Conservation (phyloP, 768 basidiomycete species). For the Leccinum sublutescens region DNA sequence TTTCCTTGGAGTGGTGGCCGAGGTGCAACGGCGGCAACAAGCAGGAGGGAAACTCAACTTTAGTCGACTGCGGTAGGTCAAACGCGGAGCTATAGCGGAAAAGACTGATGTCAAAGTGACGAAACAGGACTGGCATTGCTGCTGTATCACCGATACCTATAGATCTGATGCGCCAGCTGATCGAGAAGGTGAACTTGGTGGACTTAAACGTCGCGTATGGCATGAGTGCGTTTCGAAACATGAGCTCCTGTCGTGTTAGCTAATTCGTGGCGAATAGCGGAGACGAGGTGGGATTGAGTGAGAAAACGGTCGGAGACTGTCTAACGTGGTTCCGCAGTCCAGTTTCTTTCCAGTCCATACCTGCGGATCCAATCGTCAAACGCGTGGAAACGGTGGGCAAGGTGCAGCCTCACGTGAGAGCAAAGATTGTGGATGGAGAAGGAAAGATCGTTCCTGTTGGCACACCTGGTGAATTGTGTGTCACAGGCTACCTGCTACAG, state of each 20-base stretch:
- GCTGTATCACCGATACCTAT: constrained; percentile 79
- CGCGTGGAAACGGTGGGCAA: constrained; percentile 82
- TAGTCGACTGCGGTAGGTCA: constrained; percentile 49
- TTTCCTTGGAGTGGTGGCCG: constrained; percentile 70
- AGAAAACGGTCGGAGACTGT: neutral
- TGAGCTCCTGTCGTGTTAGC: neutral
- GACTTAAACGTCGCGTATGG: constrained; percentile 81
- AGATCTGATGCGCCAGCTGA: constrained; percentile 73
- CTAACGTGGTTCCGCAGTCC: constrained; percentile 45
- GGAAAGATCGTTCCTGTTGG: constrained; percentile 68
- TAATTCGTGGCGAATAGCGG: constrained; percentile 44
- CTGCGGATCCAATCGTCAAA: constrained; percentile 65
- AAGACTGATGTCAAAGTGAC: neutral
- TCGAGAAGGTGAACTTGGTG: constrained; percentile 59
- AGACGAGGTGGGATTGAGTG: constrained; percentile 52
- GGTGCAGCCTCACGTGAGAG: constrained; percentile 73
- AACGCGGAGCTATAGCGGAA: too few relatives aligned
- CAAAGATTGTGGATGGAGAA: constrained; percentile 60
- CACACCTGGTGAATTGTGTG: constrained; percentile 68
- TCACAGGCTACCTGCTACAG: constrained; percentile 76
- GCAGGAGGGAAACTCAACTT: constrained; percentile 49
- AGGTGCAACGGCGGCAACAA: constrained; percentile 55
- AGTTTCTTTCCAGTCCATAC: constrained; percentile 78
- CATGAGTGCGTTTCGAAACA: constrained; percentile 62
- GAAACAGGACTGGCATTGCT: constrained; percentile 72